Evolutionary conservation across 202 grass and related monocot species (phyloP), one percentile per base, ranked within the genome.

Genomic region (Saccharum hybrid): DNA sequence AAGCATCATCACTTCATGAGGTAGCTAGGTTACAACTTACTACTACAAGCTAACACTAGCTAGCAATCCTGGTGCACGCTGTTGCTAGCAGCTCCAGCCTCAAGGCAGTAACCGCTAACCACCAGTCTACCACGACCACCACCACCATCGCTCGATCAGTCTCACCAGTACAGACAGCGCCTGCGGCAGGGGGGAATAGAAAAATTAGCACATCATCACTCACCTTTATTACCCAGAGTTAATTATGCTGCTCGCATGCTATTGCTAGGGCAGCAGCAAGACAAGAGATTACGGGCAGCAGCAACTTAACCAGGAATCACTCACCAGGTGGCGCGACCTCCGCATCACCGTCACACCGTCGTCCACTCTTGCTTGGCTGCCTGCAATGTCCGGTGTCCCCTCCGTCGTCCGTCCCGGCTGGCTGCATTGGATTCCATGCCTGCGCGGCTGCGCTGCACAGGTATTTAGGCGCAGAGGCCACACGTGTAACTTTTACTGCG

Each of bases 361-460:
- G 45, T 48, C 80, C 61, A 46, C 30, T 14, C 6, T 12, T 46
- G 39, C 6, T 8, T 5, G 46, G 12, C 46, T 15, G 40, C 43
- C 43, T 45, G 51, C 51, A 28, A 54, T 54, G 16, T 54, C 16
- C 16, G 56, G 13, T 49, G 46, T 60, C 56, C 21, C 9, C 69
- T 74, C 75, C 75, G 16, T 19, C 48, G 14, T 16, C 48, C 36
- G 36, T 36, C 36, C 36, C 5, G 41, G 26, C 14, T 31, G 41
- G 26, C 14, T 31, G 88, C 88, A 59, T 90, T 84, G 84, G 88
- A 87, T 90, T 84, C 84, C 84, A 80, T 56, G 68, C 16, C 64
- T 48, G 45, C 40, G 7, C 38, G 4, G 38, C 37, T 7, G 37
- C 42, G 38, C 37, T 7, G 37, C 42, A 45, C 42, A 45, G 42